Evolutionary conservation across 2,329 filamentous ascomycete genomes (phyloP).

Genomic region (Fusarium caatingaense): DNA sequence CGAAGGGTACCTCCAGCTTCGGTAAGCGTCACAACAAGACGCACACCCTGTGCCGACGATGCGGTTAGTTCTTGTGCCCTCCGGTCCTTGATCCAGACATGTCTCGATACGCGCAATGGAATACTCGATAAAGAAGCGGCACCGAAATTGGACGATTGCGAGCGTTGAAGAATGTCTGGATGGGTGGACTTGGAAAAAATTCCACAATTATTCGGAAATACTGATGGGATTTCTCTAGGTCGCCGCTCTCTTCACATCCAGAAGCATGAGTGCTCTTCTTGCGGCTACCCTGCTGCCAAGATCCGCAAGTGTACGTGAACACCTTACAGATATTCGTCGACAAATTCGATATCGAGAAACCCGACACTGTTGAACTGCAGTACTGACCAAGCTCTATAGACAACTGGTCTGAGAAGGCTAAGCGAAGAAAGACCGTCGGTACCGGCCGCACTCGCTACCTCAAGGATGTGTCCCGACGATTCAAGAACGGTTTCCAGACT

Average conservation of each 20-base stretch:
- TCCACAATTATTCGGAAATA: conserved; percentile 15
- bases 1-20: conserved; percentile 69
- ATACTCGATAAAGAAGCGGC: conserved; percentile 24
- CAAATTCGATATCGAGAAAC: conserved; percentile 17
- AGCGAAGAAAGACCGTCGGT: conserved; percentile 99
- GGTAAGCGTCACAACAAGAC: conserved; percentile 91
- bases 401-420: conserved; percentile 99
- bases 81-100: conserved; percentile 23
- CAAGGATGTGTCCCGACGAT: conserved; percentile 90
- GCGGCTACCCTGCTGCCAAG: conserved; percentile 98
- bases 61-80: conserved; percentile 75
- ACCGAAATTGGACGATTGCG: conserved; percentile 19
- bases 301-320: conserved; percentile 93
- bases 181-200: conserved; percentile 14
- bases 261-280: conserved; percentile 96
- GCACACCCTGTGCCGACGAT: conserved; percentile 98
- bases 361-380: conserved; percentile 7
- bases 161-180: conserved; percentile 29
- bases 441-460: conserved; percentile 96
- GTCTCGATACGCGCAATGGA: conserved; percentile 26
- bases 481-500: conserved; percentile 97
- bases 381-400: conserved; percentile 63
- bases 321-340: conserved; percentile 9
- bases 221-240: conserved; percentile 65
- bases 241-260: conserved; percentile 98